Percentiles rank a stretch among this genome's conserved stretches.
phyloP scores from a whole-genome alignment of 306 rosid species.

The Vicia villosa region DNA sequence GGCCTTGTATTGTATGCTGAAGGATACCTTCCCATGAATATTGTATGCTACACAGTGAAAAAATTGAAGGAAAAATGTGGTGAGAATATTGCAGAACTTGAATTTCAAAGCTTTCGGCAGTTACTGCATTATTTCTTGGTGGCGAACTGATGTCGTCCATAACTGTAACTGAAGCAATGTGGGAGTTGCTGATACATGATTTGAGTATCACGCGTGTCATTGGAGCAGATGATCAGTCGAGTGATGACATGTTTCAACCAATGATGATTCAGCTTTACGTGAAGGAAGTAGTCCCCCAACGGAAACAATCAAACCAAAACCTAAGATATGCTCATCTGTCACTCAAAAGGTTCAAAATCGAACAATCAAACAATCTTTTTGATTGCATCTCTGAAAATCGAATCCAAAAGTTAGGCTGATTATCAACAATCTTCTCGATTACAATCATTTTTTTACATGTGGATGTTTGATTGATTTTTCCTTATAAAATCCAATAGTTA shows the following conservation, averaged over 20 bases:
- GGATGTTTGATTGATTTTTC: too few species aligned
- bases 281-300: constrained; percentile 31
- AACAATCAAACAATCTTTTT: too few species aligned
- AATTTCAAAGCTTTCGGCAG: constrained; percentile 50
- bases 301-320: constrained; percentile 34
- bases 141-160: constrained; percentile 65
- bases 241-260: constrained; percentile 39
- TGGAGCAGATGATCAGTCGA: constrained; percentile 39
- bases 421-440: too few species aligned
- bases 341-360: constrained; percentile 37
- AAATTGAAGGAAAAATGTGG: constrained; percentile 40
- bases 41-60: constrained; percentile 44
- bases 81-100: constrained; percentile 5
- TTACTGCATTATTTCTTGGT: constrained; percentile 53
- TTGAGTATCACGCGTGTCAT: constrained; percentile 62
- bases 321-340: constrained; percentile 27
- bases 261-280: constrained; percentile 36
- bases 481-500: too few species aligned
- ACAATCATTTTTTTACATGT: too few species aligned
- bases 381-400: too few species aligned
- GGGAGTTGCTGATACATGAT: constrained; percentile 65
- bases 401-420: too few species aligned
- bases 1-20: constrained; percentile 49
- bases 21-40: constrained; percentile 49
- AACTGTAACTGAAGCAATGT: constrained; percentile 68